Conservation (phyloP, 148 eudicot genomes). For the Nepenthes mirabilis region DNA sequence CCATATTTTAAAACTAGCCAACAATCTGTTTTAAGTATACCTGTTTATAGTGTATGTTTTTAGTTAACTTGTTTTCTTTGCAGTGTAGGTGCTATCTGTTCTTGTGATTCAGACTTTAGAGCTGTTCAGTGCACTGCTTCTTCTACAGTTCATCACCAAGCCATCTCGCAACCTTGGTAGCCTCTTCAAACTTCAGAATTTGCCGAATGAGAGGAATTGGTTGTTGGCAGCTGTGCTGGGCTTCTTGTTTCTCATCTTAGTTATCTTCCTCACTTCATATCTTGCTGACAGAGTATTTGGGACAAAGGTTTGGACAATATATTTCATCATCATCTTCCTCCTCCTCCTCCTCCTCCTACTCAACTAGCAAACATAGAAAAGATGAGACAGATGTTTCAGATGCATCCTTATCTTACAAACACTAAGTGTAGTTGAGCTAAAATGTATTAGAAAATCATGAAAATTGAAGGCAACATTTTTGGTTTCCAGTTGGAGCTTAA, state of each 20-base stretch:
- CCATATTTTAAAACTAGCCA: neutral
- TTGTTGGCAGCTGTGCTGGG: conserved; percentile 51
- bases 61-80: conserved; percentile 4
- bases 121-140: conserved; percentile 34
- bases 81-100: conserved; percentile 41
- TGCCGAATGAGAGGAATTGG: conserved; percentile 48
- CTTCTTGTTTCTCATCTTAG: conserved; percentile 36
- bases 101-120: conserved; percentile 53
- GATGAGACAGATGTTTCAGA: no score
- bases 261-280: conserved; percentile 40
- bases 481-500: no score
- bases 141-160: conserved; percentile 38
- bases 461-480: no score
- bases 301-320: conserved; percentile 34
- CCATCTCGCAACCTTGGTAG: conserved; percentile 26
- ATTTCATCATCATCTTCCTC: neutral
- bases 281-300: conserved; percentile 46
- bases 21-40: neutral
- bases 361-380: no score
- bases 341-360: neutral
- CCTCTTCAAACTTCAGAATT: conserved; percentile 28
- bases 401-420: no score
- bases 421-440: no score
- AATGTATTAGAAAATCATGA: no score
- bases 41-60: neutral